Conservation (phyloP, 176 grass and related monocot species). For the Zizania latifolia region DNA sequence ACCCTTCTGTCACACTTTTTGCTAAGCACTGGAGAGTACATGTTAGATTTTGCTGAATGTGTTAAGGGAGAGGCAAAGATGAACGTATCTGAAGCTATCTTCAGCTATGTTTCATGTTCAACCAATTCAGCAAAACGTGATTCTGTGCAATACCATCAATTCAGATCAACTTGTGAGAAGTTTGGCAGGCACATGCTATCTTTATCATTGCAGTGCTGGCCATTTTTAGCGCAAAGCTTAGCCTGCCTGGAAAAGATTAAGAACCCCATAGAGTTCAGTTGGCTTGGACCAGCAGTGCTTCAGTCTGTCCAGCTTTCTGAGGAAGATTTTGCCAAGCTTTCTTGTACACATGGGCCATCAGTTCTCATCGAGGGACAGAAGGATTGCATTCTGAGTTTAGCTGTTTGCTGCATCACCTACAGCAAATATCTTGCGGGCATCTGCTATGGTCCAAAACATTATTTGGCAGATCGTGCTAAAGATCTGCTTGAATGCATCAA, state of each 20-base stretch:
- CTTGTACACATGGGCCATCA: constrained; percentile 1
- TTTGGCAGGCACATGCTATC: constrained; percentile 41
- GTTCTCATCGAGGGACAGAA: constrained; percentile 21
- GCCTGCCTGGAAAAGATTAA: constrained; percentile 56
- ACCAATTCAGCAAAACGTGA: constrained; percentile 10
- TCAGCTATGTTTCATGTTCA: constrained; percentile 27
- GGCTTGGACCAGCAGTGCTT: constrained; percentile 29
- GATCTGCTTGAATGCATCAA: constrained; percentile 39
- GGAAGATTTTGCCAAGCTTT: constrained; percentile 28
- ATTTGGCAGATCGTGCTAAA: constrained; percentile 44
- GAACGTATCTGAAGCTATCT: constrained; percentile 19
- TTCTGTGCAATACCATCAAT: constrained; percentile 30
- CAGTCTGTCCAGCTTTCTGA: constrained; percentile 13
- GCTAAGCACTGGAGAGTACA: constrained; percentile 49
- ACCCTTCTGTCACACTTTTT: constrained; percentile 52
- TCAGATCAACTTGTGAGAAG: constrained; percentile 43
- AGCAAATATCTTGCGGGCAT: constrained; percentile 63
- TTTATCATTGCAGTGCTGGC: constrained; percentile 54
- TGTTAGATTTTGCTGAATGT: constrained; percentile 48
- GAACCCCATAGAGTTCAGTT: constrained; percentile 60
- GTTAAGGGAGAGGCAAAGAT: background rate
- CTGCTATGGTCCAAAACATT: constrained; percentile 58
- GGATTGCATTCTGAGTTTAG: constrained; percentile 44
- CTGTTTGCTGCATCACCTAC: constrained; percentile 59
- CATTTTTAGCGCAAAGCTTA: constrained; percentile 50